These are phyloP conservation scores for Aristolochia fimbriata DNA, from an alignment of 164 flowering plant species.

Conservation along the genomic window DNA sequence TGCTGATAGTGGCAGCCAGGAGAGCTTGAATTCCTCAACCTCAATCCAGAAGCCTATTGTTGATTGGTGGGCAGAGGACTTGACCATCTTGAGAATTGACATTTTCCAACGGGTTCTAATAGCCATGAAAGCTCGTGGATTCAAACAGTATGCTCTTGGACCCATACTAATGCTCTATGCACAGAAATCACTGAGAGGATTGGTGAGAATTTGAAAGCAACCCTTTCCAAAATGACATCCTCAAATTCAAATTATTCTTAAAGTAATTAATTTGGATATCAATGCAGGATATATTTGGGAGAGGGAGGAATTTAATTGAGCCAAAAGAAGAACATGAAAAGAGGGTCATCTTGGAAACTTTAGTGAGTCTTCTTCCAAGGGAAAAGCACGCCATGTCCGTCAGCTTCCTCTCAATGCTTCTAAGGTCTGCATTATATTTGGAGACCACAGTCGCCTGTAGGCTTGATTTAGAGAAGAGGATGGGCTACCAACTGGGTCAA, in stretches of 20 bases:
- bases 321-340: conserved; percentile 75
- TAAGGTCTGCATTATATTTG: conserved; percentile 67
- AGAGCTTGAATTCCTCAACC: conserved; percentile 16
- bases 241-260: not conserved
- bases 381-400: conserved; percentile 73
- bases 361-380: conserved; percentile 82
- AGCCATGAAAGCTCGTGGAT: conserved; percentile 86
- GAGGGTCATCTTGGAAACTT: conserved; percentile 72
- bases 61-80: conserved; percentile 97
- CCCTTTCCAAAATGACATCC: conserved; percentile 6
- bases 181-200: conserved; percentile 84
- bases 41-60: conserved; percentile 39
- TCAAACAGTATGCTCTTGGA: conserved; percentile 67
- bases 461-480: conserved; percentile 83
- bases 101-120: conserved; percentile 68
- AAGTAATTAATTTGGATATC: conserved; percentile 2
- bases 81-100: conserved; percentile 64
- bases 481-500: conserved; percentile 63
- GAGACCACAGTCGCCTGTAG: conserved; percentile 89
- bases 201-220: conserved; percentile 44
- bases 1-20: conserved; percentile 24
- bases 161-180: conserved; percentile 91
- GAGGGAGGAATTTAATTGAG: conserved; percentile 69
- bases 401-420: conserved; percentile 80
- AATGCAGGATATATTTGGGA: conserved; percentile 68